These are phyloP conservation scores for Biscogniauxia sp. DNA, from an alignment of 2,329 filamentous ascomycete genomes.

Conservation along the genomic window DNA sequence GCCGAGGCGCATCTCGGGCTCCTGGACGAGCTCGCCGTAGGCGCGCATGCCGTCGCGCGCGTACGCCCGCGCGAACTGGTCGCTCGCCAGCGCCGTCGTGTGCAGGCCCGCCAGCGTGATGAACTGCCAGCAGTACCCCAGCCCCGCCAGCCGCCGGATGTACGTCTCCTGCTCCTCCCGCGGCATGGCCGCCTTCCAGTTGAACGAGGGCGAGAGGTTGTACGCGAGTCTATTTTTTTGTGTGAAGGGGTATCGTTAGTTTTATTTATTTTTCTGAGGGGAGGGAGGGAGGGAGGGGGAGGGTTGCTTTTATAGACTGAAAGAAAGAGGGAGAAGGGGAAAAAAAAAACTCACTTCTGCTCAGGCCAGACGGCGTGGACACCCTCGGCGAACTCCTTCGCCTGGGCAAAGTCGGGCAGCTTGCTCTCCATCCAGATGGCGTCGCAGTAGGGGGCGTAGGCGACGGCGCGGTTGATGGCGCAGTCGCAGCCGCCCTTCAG, in stretches of 20 bases:
- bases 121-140: conserved; percentile 99
- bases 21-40: conserved; percentile 95
- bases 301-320: too few relatives aligned
- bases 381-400: conserved; percentile 87
- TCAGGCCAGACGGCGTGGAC: conserved; percentile 95
- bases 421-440: conserved; percentile 99
- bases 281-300: neutral
- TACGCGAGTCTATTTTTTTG: conserved; percentile 89
- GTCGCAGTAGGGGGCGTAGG: conserved; percentile 90
- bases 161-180: conserved; percentile 94
- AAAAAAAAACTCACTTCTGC: conserved; percentile 70
- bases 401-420: conserved; percentile 86
- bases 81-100: conserved; percentile 87
- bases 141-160: conserved; percentile 78
- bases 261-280: neutral
- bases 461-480: conserved; percentile 84
- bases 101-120: conserved; percentile 98
- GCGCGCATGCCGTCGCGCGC: conserved; percentile 85
- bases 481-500: conserved; percentile 89
- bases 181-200: conserved; percentile 98
- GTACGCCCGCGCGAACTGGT: conserved; percentile 84
- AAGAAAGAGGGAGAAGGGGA: conserved; percentile 1
- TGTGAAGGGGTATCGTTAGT: conserved; percentile 5
- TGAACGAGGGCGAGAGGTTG: conserved; percentile 98
- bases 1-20: conserved; percentile 88